phyloP scores from a whole-genome alignment of 805 yeast genomes.

The Geotrichum ghanense region DNA sequence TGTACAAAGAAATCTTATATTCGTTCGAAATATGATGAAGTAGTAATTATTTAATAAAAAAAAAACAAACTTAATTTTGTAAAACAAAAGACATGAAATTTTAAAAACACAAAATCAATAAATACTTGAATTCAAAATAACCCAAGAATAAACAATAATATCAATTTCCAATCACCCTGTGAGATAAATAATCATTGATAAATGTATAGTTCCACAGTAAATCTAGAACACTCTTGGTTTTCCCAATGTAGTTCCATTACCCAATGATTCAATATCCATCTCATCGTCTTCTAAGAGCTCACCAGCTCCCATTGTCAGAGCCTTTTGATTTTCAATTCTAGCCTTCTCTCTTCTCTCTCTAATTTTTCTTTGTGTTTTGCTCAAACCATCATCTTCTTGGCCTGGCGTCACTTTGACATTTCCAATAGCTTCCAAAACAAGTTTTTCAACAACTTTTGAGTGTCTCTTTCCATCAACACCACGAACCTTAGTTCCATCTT shows the following conservation, averaged over 20 bases:
- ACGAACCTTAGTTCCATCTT: conserved; percentile 5
- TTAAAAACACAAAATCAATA: too few species aligned
- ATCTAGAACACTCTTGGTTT: conserved; percentile 33
- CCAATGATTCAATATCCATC: conserved; percentile 33
- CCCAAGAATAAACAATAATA: too few species aligned
- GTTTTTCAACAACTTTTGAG: conserved; percentile 34
- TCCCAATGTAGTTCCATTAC: conserved; percentile 80
- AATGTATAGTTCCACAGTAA: too few species aligned
- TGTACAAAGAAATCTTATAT: too few species aligned
- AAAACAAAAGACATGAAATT: too few species aligned
- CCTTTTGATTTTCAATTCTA: conserved; percentile 15
- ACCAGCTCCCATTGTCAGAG: conserved; percentile 15
- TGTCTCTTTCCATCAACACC: conserved; percentile 8
- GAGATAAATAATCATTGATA: too few species aligned
- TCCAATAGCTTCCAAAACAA: conserved; percentile 29
- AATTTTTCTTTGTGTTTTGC: conserved; percentile 18
- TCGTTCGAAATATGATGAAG: too few species aligned
- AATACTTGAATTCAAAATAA: too few species aligned
- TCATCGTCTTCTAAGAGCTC: conserved; percentile 42
- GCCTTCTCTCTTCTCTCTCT: conserved; percentile 40
- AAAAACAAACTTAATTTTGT: too few species aligned
- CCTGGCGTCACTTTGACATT: conserved; percentile 34
- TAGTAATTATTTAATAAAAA: too few species aligned
- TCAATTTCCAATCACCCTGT: too few species aligned
- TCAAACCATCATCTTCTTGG: conserved; percentile 13